Evolutionary conservation across 495 filamentous ascomycete species (phyloP), one percentile per base, ranked within the genome.

Genomic region (Sporormia fimetaria): DNA sequence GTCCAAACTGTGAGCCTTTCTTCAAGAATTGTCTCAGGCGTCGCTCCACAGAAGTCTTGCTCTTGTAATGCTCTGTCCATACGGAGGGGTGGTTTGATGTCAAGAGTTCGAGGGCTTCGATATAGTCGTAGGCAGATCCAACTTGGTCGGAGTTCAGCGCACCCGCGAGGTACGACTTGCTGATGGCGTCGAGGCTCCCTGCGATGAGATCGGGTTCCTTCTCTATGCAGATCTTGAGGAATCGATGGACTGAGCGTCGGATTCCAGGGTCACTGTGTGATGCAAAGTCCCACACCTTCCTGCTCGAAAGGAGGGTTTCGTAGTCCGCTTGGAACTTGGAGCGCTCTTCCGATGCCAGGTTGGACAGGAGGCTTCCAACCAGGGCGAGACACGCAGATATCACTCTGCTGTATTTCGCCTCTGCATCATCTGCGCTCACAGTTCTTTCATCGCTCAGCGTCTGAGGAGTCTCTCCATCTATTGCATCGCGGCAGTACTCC

Each of bases 401-500:
- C 4, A 93, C 84, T 40, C 90, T 70, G 21, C 74, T 68, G 60
- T 92, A 90, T 52, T 94, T 95, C 2, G 76, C 75, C 40, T 82
- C 67, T 0, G 82, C 74, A 53, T 99, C 90, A 50, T 95, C 87
- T 8, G 78, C 65, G 43, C 76, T 88, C 20, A 81, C 77, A 4
- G 75, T 83, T 37, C 87, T 72, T 59, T 87, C 80, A 57, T 96
- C 92, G 55, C 87, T 94, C 32, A 99, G 65, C 0, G 85, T 90
- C 18, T 75, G 66, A 2, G 75, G 60, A 2, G 78, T 85, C 60
- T 99, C 88, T 32, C 78, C 73, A 36, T 72, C 56, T 22, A 87
- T 67, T 12, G 83, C 83, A 61, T 83, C 75, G 26, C 69, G 73
- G 28, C 83, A 82, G 60, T 83, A 94, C 15, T 87, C 76, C 33